These are phyloP conservation scores for Bolboschoenoplectus hybrid DNA, from an alignment of 202 grass and related monocot species.

Conservation along the genomic window DNA sequence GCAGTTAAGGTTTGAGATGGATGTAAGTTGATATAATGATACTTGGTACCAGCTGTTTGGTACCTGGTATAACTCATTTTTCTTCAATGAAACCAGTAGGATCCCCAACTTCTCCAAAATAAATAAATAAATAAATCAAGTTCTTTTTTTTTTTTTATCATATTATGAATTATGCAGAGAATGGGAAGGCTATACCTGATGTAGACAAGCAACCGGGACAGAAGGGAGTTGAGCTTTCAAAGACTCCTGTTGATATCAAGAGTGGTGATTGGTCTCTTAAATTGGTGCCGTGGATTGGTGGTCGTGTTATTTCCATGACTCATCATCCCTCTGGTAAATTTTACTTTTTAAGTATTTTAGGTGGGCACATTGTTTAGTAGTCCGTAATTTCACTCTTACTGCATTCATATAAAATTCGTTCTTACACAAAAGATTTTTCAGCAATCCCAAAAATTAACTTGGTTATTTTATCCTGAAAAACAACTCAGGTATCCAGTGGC, in stretches of 20 bases:
- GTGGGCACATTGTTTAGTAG: neutral
- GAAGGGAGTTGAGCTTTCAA: slow-evolving; percentile 75
- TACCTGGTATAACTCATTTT: neutral
- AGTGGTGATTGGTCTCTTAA: slow-evolving; percentile 86
- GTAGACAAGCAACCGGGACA: slow-evolving; percentile 54
- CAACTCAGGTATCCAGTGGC: slow-evolving; percentile 79
- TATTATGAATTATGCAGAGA: slow-evolving; percentile 55
- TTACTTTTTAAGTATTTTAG: slow-evolving; percentile 19
- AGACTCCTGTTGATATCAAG: slow-evolving; percentile 81
- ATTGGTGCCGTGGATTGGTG: slow-evolving; percentile 90
- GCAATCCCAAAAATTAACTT: neutral
- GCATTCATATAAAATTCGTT: neutral
- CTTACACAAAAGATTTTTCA: neutral
- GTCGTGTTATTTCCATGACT: slow-evolving; percentile 82
- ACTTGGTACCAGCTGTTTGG: neutral
- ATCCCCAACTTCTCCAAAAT: neutral
- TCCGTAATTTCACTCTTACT: neutral
- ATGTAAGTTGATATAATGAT: neutral
- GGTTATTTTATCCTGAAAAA: slow-evolving; percentile 9
- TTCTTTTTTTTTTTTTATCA: neutral
- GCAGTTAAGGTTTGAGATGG: neutral
- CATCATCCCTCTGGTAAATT: slow-evolving; percentile 89
- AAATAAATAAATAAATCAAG: neutral
- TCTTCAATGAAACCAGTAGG: neutral
- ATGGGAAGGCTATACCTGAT: slow-evolving; percentile 62